Percentiles rank a stretch among this genome's conserved stretches.
These are phyloP conservation scores for Cladophialophora exuberans DNA, from an alignment of 2,329 filamentous ascomycete species.

Conservation along the genomic window DNA sequence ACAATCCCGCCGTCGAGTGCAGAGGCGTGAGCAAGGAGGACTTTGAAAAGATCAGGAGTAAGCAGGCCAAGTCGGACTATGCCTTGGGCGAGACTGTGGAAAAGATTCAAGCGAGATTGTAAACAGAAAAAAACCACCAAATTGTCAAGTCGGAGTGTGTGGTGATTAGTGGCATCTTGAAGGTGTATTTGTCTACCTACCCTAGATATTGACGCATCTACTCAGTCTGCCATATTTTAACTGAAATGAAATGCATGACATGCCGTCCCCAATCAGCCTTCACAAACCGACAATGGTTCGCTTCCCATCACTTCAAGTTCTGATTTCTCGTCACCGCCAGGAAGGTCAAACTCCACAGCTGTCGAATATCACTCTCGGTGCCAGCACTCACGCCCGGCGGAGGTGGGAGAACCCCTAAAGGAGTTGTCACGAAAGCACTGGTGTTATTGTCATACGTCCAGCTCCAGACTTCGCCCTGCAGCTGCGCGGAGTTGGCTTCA, in stretches of 20 bases:
- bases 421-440: conserved; percentile 53
- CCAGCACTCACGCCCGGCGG: conserved; percentile 47
- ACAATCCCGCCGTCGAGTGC: conserved; percentile 88
- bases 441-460: conserved; percentile 56
- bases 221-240: too few relatives aligned
- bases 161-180: too few relatives aligned
- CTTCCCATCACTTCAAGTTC: background rate
- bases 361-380: conserved; percentile 57
- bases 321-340: conserved; percentile 55
- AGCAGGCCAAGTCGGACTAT: conserved; percentile 70
- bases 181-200: too few relatives aligned
- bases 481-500: conserved; percentile 55
- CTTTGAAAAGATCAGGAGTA: conserved; percentile 69
- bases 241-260: too few relatives aligned
- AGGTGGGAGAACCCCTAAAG: conserved; percentile 56
- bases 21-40: conserved; percentile 83
- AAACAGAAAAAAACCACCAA: too few relatives aligned
- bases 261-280: too few relatives aligned
- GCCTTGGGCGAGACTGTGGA: conserved; percentile 75
- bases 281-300: too few relatives aligned
- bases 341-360: conserved; percentile 64
- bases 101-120: conserved; percentile 72
- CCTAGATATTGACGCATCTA: too few relatives aligned
- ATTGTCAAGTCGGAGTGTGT: too few relatives aligned
- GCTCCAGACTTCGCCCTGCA: conserved; percentile 66